A percentile compares a stretch with the other conserved stretches of the same genome.
These are phyloP conservation scores for Leishmania amazonensis DNA, from an alignment of 208 protist species.

Conservation along the genomic window DNA sequence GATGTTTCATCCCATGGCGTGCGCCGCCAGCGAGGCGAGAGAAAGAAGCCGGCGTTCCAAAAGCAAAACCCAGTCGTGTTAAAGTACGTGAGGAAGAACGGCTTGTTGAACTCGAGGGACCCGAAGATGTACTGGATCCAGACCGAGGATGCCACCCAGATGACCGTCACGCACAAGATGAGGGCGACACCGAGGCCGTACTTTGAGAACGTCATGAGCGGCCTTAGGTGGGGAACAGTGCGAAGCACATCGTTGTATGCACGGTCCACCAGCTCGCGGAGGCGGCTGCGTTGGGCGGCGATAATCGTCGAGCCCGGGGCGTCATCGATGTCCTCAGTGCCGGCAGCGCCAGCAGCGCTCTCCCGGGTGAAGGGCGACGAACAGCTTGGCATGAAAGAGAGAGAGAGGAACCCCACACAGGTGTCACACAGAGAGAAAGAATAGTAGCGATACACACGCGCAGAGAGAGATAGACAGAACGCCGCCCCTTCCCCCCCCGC, in stretches of 20 bases:
- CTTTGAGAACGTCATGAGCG: conserved; percentile 39
- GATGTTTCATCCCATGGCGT: conserved; percentile 53
- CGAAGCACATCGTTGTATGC: neutral
- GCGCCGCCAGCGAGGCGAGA: conserved; percentile 58
- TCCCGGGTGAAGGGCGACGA: neutral
- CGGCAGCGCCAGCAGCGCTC: neutral
- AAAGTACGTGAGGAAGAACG: conserved; percentile 94
- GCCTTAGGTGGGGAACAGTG: neutral
- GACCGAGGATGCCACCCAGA: conserved; percentile 88
- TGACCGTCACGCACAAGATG: conserved; percentile 88
- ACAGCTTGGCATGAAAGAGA: neutral
- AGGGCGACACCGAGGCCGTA: conserved; percentile 83
- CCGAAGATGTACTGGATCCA: conserved; percentile 93
- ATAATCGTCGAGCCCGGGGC: conserved; percentile 1
- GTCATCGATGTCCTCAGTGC: neutral
- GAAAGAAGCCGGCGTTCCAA: conserved; percentile 80
- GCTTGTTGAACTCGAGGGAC: conserved; percentile 77
- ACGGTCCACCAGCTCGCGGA: neutral
- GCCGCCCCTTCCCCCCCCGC: too few relatives aligned
- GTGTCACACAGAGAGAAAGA: neutral
- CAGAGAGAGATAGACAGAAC: neutral
- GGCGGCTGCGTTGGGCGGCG: neutral
- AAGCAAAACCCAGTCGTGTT: conserved; percentile 88
- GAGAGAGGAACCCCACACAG: neutral
- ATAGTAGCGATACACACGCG: neutral